Percentiles rank a stretch among this genome's conserved stretches.
These are phyloP conservation scores for Keqinozyma sinolaborantium DNA, from an alignment of 1,139 yeast genomes.

Conservation along the genomic window DNA sequence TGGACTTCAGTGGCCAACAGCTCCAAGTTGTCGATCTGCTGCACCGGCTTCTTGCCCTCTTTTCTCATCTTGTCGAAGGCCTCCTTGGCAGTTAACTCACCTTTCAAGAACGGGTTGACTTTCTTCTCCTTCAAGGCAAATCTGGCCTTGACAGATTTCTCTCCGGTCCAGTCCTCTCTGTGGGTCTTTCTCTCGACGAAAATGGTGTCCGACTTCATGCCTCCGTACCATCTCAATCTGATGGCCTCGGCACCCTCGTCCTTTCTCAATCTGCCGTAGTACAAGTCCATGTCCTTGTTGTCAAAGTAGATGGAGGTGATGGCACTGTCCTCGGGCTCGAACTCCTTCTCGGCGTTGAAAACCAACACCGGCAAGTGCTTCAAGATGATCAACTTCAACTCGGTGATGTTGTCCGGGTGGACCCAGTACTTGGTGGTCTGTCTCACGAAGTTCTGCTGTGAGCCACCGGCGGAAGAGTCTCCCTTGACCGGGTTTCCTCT, in stretches of 20 bases:
- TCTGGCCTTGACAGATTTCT: constrained; percentile 95
- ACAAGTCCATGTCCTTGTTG: constrained; percentile 81
- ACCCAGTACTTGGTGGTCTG: constrained; percentile 99
- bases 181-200: constrained; percentile 97
- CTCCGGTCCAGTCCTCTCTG: constrained; percentile 99
- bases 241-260: constrained; percentile 99
- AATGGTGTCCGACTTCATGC: constrained; percentile 88
- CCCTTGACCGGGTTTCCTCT: constrained; percentile 94
- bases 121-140: constrained; percentile 88
- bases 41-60: constrained; percentile 82
- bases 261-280: constrained; percentile 90
- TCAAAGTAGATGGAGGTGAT: constrained; percentile 96
- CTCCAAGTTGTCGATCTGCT: constrained; percentile 90
- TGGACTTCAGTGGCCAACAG: constrained; percentile 91
- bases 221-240: constrained; percentile 98
- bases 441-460: constrained; percentile 95
- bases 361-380: constrained; percentile 96
- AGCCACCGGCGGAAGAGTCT: constrained; percentile 94
- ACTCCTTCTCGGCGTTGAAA: constrained; percentile 93
- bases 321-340: constrained; percentile 90
- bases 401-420: constrained; percentile 98
- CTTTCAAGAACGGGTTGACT: constrained; percentile 78
- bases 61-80: constrained; percentile 90
- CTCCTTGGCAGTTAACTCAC: constrained; percentile 82
- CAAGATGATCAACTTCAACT: constrained; percentile 83